Base-by-base conservation (phyloP, 2,329 filamentous ascomycete species). In the Didymella segeticola region DNA sequence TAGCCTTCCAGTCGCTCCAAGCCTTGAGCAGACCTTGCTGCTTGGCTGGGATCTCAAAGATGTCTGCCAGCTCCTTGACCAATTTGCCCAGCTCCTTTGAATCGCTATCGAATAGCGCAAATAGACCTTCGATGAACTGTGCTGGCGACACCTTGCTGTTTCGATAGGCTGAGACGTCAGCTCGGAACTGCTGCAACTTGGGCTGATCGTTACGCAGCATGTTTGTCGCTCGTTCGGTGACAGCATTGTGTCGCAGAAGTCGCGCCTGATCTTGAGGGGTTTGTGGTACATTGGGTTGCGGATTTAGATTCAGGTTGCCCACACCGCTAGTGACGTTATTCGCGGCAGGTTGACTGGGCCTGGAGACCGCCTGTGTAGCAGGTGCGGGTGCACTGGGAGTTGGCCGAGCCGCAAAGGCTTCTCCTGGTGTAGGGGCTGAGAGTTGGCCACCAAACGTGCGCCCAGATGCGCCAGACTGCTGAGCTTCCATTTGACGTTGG, bases 1-100 rank as follows among this genome's bases (percentile, higher is more conserved):
- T 95, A 30, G 92, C 92, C 39, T 91, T 90, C 91, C 93, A 97
- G 75, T 96, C 90, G 64, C 91, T 91, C 92, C 93, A 97, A 1
- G 93, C 91, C 66, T 89, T 89, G 22, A 92, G 84, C 3, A 99
- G 78, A 0, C 80, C 82, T 46, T 89, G 87, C 1, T 86, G 86
- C 71, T 96, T 96, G 15, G 75, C 71, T 43, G 88, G 83, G 63
- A 96, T 89, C 64, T 99, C 93, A 65, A 95, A 98, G 10, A 99
- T 86, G 46, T 98, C 93, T 5, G 93, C 90, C 3, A 97, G 84
- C 71, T 99, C 95, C 57, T 93, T 90, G 58, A 98, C 84, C 1
- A 99, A 82, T 22, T 93, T 97, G 12, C 93, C 93, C 0, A 99
- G 80, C 23, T 96, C 89, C 12, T 86, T 85, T 7, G 91, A 88